These are phyloP conservation scores for Fistulinella prunicolor DNA, from an alignment of 768 basidiomycete species.

Conservation along the genomic window DNA sequence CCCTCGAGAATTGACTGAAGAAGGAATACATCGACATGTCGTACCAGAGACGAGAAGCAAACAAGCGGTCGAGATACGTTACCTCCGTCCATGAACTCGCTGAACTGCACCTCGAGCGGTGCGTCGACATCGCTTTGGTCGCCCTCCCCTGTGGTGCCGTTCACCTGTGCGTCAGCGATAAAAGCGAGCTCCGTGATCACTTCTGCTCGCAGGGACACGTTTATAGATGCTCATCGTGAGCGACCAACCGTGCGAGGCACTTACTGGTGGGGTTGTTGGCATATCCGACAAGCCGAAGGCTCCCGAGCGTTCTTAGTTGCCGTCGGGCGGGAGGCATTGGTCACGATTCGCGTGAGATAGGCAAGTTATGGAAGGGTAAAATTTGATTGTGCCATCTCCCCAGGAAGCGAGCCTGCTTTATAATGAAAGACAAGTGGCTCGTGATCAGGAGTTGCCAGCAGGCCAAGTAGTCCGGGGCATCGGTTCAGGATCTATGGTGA, in stretches of 20 bases:
- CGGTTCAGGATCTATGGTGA: not conserved
- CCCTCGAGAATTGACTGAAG: slow-evolving; percentile 26
- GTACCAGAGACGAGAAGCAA: no score
- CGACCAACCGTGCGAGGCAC: not conserved
- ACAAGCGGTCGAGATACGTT: slow-evolving; percentile 9
- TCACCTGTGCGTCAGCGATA: slow-evolving; percentile 13
- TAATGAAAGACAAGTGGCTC: slow-evolving; percentile 3
- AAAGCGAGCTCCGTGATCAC: slow-evolving; percentile 28
- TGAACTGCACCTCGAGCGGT: slow-evolving; percentile 23
- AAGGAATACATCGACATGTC: not conserved
- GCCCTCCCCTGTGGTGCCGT: not conserved
- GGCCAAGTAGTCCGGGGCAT: not conserved
- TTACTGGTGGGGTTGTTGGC: slow-evolving; percentile 27
- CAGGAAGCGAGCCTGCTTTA: slow-evolving; percentile 4
- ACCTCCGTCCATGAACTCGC: slow-evolving; percentile 30
- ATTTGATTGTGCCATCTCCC: not conserved
- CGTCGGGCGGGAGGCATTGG: slow-evolving; percentile 23
- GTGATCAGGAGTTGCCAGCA: not conserved
- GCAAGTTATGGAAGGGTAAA: not conserved
- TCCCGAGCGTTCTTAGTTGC: slow-evolving; percentile 16
- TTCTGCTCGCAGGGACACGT: slow-evolving; percentile 10
- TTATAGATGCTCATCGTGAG: not conserved
- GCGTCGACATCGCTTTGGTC: not conserved
- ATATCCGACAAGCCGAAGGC: slow-evolving; percentile 19
- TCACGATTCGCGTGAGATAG: not conserved